Evolutionary conservation across 805 yeast species (phyloP).

Genomic region (Hanseniaspora nectarophila): DNA sequence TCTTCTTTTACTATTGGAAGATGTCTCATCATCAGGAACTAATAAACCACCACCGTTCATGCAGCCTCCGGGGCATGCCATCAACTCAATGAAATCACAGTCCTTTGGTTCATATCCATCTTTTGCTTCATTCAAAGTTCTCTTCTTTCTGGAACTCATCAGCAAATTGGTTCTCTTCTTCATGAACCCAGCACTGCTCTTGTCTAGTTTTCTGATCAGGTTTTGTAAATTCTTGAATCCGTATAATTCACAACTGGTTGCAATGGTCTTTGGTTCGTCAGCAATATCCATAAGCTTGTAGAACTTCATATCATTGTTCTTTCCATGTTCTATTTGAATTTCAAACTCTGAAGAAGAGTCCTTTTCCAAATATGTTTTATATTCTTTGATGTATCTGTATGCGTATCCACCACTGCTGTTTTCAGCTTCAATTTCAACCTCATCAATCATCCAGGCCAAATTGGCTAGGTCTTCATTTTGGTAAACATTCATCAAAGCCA

Average conservation of each 20-base stretch:
- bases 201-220: conserved; percentile 59
- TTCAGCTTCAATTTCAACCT: conserved; percentile 71
- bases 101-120: conserved; percentile 43
- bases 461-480: conserved; percentile 16
- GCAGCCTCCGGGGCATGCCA: conserved; percentile 98
- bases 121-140: neutral
- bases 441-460: conserved; percentile 28
- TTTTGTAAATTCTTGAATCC: conserved; percentile 94
- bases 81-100: conserved; percentile 79
- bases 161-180: conserved; percentile 21
- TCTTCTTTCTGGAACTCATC: neutral
- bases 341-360: conserved; percentile 17
- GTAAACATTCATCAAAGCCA: neutral
- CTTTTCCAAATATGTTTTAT: conserved; percentile 18
- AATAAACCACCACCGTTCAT: conserved; percentile 92
- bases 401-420: conserved; percentile 87
- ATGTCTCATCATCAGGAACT: conserved; percentile 29
- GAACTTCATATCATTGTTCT: conserved; percentile 68
- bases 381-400: conserved; percentile 44
- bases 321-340: conserved; percentile 43
- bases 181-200: conserved; percentile 20
- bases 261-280: conserved; percentile 30
- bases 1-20: conserved; percentile 11
- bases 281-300: conserved; percentile 36
- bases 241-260: conserved; percentile 57